Evolutionary conservation across 1,284 basidiomycete species (phyloP).

Genomic region (Hymenochaete sp.): DNA sequence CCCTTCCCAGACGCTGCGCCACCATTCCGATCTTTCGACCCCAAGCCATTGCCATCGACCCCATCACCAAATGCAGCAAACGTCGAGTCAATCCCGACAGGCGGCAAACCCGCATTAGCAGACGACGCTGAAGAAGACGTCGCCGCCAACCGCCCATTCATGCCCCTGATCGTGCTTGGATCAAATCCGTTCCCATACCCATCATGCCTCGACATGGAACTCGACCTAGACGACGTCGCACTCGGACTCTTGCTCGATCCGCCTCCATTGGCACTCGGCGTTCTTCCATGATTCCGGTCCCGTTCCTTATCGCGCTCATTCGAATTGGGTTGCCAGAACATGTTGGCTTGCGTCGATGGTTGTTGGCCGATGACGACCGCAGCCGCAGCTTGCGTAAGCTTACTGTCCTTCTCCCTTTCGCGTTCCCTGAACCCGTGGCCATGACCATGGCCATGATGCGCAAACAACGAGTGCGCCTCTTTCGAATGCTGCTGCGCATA

Average conservation of each 20-base stretch:
- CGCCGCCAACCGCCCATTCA: not conserved
- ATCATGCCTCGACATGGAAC: constrained; percentile 12
- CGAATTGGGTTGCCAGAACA: constrained; percentile 16
- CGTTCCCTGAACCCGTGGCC: not conserved
- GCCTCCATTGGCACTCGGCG: constrained; percentile 13
- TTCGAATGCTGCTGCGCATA: constrained; percentile 5
- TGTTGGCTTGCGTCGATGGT: constrained; percentile 11
- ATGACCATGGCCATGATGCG: constrained; percentile 2
- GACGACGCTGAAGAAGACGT: no score
- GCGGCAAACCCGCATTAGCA: not conserved
- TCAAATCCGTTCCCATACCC: constrained; percentile 5
- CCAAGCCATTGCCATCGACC: constrained; percentile 1
- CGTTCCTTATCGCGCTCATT: constrained; percentile 11
- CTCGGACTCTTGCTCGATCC: constrained; percentile 8
- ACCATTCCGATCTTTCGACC: not conserved
- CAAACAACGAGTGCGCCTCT: no score
- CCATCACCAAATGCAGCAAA: constrained; percentile 15
- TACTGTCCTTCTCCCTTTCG: constrained; percentile 12
- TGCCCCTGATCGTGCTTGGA: constrained; percentile 11
- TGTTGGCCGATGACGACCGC: constrained; percentile 5
- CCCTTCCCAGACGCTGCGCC: not conserved
- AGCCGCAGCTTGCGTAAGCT: not conserved
- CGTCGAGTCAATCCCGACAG: not conserved
- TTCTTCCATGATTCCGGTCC: constrained; percentile 12
- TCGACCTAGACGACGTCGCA: constrained; percentile 14